Percentiles rank a stretch among this genome's conserved stretches.
phyloP scores from a whole-genome alignment of 768 basidiomycete species.

The Boletus edulis region DNA sequence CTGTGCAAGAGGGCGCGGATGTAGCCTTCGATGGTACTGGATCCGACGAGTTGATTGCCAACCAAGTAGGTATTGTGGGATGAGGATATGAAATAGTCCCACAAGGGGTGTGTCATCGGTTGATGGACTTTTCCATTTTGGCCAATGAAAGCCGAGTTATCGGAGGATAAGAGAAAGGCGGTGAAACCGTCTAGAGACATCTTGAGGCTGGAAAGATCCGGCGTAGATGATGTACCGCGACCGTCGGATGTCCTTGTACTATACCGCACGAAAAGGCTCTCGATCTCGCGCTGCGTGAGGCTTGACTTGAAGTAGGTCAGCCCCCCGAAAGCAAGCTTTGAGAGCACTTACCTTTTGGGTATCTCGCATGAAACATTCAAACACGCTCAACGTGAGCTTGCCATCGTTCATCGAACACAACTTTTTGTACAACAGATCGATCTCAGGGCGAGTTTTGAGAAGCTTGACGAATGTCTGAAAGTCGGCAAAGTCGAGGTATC shows the following conservation, averaged over 20 bases:
- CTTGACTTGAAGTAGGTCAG: slow-evolving; percentile 32
- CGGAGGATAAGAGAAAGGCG: slow-evolving; percentile 74
- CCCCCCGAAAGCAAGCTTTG: background rate
- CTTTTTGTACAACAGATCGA: slow-evolving; percentile 61
- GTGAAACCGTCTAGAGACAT: slow-evolving; percentile 66
- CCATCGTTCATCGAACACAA: slow-evolving; percentile 34
- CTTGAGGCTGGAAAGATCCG: slow-evolving; percentile 10
- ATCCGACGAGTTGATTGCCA: slow-evolving; percentile 83
- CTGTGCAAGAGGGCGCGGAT: slow-evolving; percentile 86
- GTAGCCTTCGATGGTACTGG: slow-evolving; percentile 89
- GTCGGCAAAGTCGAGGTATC: slow-evolving; percentile 70
- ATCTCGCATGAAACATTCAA: slow-evolving; percentile 50
- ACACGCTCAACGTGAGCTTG: slow-evolving; percentile 36
- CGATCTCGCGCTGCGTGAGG: slow-evolving; percentile 33
- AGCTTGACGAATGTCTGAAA: slow-evolving; percentile 82
- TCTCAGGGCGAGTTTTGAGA: slow-evolving; percentile 81
- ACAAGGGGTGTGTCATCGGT: slow-evolving; percentile 86
- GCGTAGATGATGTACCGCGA: background rate
- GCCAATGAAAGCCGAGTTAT: slow-evolving; percentile 63
- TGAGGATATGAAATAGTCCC: slow-evolving; percentile 85
- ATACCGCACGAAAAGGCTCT: slow-evolving; percentile 38
- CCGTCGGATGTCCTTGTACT: slow-evolving; percentile 11
- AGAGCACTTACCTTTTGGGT: slow-evolving; percentile 45
- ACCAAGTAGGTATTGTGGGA: slow-evolving; percentile 94
- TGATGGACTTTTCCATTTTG: slow-evolving; percentile 58